Evolutionary conservation across 495 filamentous ascomycete species (phyloP).

Genomic region (Neurospora terricola): DNA sequence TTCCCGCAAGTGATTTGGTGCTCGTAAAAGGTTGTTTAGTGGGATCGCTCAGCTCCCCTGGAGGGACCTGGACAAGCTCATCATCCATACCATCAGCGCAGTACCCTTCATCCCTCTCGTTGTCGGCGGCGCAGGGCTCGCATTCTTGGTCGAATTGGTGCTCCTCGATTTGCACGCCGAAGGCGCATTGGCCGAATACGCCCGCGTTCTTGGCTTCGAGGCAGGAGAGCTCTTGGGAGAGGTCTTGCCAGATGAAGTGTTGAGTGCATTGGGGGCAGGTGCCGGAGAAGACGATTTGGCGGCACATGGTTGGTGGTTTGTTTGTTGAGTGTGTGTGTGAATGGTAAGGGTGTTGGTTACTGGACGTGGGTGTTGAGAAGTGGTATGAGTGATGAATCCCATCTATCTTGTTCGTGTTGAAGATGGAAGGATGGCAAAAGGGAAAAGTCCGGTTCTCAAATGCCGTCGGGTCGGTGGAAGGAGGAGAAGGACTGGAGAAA

Average conservation of each 20-base stretch:
- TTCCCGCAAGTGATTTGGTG: neutral
- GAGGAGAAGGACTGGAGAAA: neutral
- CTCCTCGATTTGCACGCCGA: constrained; percentile 19
- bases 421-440: neutral
- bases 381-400: neutral
- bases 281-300: constrained; percentile 22
- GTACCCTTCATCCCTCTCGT: constrained; percentile 22
- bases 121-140: constrained; percentile 18
- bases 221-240: constrained; percentile 24
- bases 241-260: constrained; percentile 20
- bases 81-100: constrained; percentile 18
- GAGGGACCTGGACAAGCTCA: neutral
- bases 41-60: neutral
- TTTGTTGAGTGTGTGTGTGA: neutral
- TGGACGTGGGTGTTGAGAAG: neutral
- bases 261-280: constrained; percentile 20
- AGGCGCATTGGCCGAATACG: constrained; percentile 20
- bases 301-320: constrained; percentile 20
- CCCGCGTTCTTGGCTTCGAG: constrained; percentile 30
- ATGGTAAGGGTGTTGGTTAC: neutral
- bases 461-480: neutral
- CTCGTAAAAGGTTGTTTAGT: neutral
- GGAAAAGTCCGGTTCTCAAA: neutral
- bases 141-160: constrained; percentile 29
- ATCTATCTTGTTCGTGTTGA: neutral